Evolutionary conservation across 2,329 filamentous ascomycete genomes (phyloP), one percentile per base, ranked within the genome.

Genomic region (Blastomyces parvus): DNA sequence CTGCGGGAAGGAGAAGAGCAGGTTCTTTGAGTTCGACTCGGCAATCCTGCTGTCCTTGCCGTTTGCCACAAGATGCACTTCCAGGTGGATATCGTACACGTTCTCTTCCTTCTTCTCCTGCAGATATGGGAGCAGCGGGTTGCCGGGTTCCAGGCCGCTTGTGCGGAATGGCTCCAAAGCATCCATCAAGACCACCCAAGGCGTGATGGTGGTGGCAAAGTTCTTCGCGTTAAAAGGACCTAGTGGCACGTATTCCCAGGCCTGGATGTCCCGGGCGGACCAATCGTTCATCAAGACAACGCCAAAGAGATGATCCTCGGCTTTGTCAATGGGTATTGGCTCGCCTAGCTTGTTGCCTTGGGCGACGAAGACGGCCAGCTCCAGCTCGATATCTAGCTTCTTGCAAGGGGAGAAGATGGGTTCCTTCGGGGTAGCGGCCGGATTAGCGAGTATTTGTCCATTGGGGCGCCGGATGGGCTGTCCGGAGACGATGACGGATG

Each of bases 191-290:
- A 94, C 88, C 1, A 94, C 84, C 90, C 90, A 94, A 0, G 89
- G 84, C 65, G 86, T 89, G 68, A 94, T 88, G 0, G 84, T 88
- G 0, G 88, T 90, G 3, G 83, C 88, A 70, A 94, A 93, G 74
- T 92, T 93, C 82, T 95, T 94, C 30, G 85, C 82, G 66, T 90
- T 91, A 77, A 94, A 93, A 0, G 90, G 90, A 0, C 90, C 90
- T 8, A 93, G 77, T 0, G 90, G 90, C 9, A 92, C 82, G 68
- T 92, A 92, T 74, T 95, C 90, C 89, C 89, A 94, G 0, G 83
- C 83, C 72, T 95, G 90, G 59, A 94, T 87, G 69, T 94, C 90
- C 66, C 90, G 80, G 4, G 90, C 90, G 62, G 87, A 90, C 90
- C 90, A 95, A 75, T 95, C 90, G 69, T 95, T 95, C 81, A 95